Percentiles rank a stretch among this genome's conserved stretches.
phyloP scores from a whole-genome alignment of 2,329 filamentous ascomycete species.

The Phoma sp. region DNA sequence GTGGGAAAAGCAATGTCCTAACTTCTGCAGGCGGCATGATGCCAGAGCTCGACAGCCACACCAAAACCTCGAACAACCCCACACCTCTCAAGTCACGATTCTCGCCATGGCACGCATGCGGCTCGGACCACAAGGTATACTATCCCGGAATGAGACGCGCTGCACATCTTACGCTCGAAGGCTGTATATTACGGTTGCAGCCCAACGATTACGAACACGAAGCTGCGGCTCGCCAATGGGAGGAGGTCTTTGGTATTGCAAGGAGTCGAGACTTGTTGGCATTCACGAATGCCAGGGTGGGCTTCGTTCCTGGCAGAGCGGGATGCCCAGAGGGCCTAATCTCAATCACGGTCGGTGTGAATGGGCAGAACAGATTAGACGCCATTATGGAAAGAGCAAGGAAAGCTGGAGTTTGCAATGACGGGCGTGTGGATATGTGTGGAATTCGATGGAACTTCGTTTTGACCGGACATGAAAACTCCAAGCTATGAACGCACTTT shows the following conservation, averaged over 20 bases:
- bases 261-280: conserved; percentile 53
- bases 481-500: conserved; percentile 28
- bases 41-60: conserved; percentile 54
- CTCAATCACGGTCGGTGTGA: conserved; percentile 51
- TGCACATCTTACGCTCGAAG: conserved; percentile 47
- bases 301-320: conserved; percentile 46
- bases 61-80: conserved; percentile 42
- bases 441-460: conserved; percentile 50
- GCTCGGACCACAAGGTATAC: conserved; percentile 46
- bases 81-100: conserved; percentile 49
- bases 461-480: conserved; percentile 25
- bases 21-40: conserved; percentile 50
- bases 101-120: conserved; percentile 57
- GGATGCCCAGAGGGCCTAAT: conserved; percentile 48
- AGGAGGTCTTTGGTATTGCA: conserved; percentile 49
- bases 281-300: conserved; percentile 44
- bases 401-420: conserved; percentile 38
- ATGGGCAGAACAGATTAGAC: conserved; percentile 41
- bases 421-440: conserved; percentile 49
- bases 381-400: conserved; percentile 44
- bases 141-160: conserved; percentile 47
- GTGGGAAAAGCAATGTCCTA: background rate
- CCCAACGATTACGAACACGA: conserved; percentile 48
- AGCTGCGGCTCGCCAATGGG: conserved; percentile 51
- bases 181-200: conserved; percentile 47